These are phyloP conservation scores for Nigrospora oryzae DNA, from an alignment of 2,329 filamentous ascomycete genomes.

Conservation along the genomic window DNA sequence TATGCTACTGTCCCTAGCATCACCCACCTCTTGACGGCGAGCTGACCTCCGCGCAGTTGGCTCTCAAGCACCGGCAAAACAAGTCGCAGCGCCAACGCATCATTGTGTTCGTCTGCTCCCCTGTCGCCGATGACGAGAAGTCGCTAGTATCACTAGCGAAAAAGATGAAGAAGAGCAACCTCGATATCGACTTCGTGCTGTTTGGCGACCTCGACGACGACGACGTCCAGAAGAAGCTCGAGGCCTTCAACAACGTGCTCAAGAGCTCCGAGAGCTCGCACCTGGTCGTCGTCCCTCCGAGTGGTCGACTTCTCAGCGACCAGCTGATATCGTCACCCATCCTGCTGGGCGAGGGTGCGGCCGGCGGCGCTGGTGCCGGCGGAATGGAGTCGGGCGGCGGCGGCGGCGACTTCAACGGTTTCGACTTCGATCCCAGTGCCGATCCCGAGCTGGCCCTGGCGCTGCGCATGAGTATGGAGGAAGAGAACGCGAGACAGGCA, in stretches of 20 bases:
- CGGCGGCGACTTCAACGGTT: slow-evolving; percentile 63
- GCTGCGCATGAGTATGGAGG: slow-evolving; percentile 94
- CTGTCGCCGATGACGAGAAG: slow-evolving; percentile 83
- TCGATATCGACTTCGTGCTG: slow-evolving; percentile 87
- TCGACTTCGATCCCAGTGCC: slow-evolving; percentile 82
- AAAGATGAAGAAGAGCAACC: slow-evolving; percentile 98
- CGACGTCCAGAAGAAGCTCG: slow-evolving; percentile 81
- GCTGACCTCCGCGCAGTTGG: slow-evolving; percentile 51
- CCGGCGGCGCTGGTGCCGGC: slow-evolving; percentile 42
- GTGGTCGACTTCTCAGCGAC: slow-evolving; percentile 86
- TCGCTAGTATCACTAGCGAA: slow-evolving; percentile 82
- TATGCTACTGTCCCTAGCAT: slow-evolving; percentile 39
- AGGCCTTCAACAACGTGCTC: slow-evolving; percentile 87
- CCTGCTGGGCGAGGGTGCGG: slow-evolving; percentile 69
- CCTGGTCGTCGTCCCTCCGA: slow-evolving; percentile 82
- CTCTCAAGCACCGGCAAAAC: slow-evolving; percentile 95
- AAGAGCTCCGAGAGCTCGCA: slow-evolving; percentile 88
- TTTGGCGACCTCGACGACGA: slow-evolving; percentile 93
- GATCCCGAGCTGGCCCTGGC: slow-evolving; percentile 93
- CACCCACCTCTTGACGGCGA: not conserved
- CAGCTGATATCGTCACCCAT: slow-evolving; percentile 86
- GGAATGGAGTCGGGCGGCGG: slow-evolving; percentile 47
- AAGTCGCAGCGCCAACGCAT: slow-evolving; percentile 95
- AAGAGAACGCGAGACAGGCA: slow-evolving; percentile 90
- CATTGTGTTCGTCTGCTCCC: slow-evolving; percentile 93